Evolutionary conservation across 2,329 filamentous ascomycete genomes (phyloP), one percentile per base, ranked within the genome.

Genomic region (Colletotrichum cordylinicola): DNA sequence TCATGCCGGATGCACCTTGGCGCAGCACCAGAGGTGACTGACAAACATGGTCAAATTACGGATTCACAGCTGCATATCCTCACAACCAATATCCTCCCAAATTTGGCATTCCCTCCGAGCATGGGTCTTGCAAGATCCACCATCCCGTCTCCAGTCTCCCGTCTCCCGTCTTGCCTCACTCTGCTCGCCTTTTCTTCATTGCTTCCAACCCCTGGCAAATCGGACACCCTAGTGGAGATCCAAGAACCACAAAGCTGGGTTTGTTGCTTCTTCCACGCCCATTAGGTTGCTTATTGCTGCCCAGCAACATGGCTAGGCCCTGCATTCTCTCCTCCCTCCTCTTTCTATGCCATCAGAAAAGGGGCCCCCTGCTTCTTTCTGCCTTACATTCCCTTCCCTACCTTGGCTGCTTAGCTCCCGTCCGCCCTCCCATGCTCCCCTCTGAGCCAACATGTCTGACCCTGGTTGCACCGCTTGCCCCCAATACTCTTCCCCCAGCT

Each of bases 211-310:
- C 43, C 70, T 68, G 58, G 16, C 56, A 35, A 37, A 33, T 58
- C 70, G 27, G 58, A 18, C n/a, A 43, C 55, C 39, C 64, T 58
- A 58, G 70, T 58, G 70, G 73, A 39, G 56, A 43, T 60, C 64
- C 43, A 68, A 68, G 64, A 67, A 75, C 70, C 73, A 75, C 64
- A 58, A 73, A 73, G 73, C 43, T 73, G 73, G 73, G 64, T 72
- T 75, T 61, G 8, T 64, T 73, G 70, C 73, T 75, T 75, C 73
- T 73, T 68, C 35, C 56, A 73, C 24, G 55, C 27, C 68, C 56
- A 60, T 31, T 33, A 48, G 29, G 31, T 75, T 75, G 73, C 73
- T 75, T 75, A 68, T 75, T 68, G 29, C 21, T 31, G 18, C 58
- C 43, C 62, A 55, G 48, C 31, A 60, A 52, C 56, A 68, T 48